Base-by-base conservation (phyloP, 129 eudicot species). In the Lactuca sativa region DNA sequence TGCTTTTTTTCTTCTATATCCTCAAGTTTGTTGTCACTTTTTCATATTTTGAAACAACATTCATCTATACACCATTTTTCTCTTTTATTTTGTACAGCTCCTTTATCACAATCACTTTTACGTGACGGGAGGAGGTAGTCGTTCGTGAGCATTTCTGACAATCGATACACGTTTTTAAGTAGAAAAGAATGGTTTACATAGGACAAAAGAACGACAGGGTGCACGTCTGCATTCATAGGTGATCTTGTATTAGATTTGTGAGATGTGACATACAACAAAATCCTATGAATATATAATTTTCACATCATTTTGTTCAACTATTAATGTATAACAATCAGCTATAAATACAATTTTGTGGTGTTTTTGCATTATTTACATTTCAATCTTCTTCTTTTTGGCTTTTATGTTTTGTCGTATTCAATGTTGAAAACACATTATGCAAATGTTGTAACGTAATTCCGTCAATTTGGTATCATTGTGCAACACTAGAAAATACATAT, bases 71-170 rank as follows among this genome's bases (percentile, higher is more conserved):
- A 40, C 6, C 44, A 7, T 8, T 10, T 64, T 64, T 36, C 25
- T 1, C 9, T 25, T 43, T 6, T 25, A 25, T 25, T 25, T 25
- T 1, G 30, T 67, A 63, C 74, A 75, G 80, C 69, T 37, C 80
- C 74, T 75, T 60, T 75, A 75, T 75, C 74, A 14, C 74, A 67
- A 34, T 67, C 80, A 59, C 63, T 75, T 67, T 21, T 75, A 59
- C 74, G 74, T 59, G 80, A 67, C 0, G 69, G 69, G 67, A 67
- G 74, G 62, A 67, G 80, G 74, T 67, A 74, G 60, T 30, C 12
- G 9, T 37, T 16, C 12, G 15, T n/a, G 36, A 41, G 67, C 36
- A 32, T 59, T 12, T 7, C 17, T 31, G 44, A 34, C 59, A n/a
- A 60, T 40, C 7, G 18, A 31, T 34, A 10, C 16, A 33, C 30